Percentiles rank a stretch among this genome's conserved stretches.
phyloP scores from a whole-genome alignment of 2,329 filamentous ascomycete genomes.

The Fusarium temperatum region DNA sequence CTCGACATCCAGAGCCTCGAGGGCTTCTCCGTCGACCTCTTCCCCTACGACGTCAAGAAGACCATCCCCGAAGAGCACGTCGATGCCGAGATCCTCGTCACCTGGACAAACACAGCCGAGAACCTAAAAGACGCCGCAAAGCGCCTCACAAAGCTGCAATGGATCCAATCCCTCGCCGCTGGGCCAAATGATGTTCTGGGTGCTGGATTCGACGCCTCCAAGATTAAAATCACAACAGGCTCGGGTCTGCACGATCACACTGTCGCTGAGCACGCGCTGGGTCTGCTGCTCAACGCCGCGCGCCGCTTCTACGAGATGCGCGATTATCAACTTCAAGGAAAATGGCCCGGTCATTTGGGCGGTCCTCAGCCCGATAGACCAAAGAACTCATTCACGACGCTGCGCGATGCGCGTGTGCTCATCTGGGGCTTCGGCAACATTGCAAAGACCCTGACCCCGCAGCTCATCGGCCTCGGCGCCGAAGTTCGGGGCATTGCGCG shows the following conservation, averaged over 20 bases:
- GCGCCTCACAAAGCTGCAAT: slow-evolving; percentile 65
- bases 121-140: slow-evolving; percentile 67
- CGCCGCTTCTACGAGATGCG: slow-evolving; percentile 70
- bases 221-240: slow-evolving; percentile 66
- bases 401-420: slow-evolving; percentile 65
- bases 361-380: slow-evolving; percentile 68
- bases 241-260: slow-evolving; percentile 71
- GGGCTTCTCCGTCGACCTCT: slow-evolving; percentile 66
- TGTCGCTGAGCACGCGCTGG: slow-evolving; percentile 71
- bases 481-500: slow-evolving; percentile 68
- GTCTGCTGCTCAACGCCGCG: slow-evolving; percentile 63
- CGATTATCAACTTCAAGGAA: slow-evolving; percentile 64
- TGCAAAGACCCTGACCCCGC: slow-evolving; percentile 66
- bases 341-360: slow-evolving; percentile 70
- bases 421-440: slow-evolving; percentile 76
- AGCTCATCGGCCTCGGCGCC: slow-evolving; percentile 64
- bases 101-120: slow-evolving; percentile 66
- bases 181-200: slow-evolving; percentile 71
- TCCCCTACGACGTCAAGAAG: slow-evolving; percentile 66
- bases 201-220: slow-evolving; percentile 65
- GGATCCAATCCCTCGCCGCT: slow-evolving; percentile 74
- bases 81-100: slow-evolving; percentile 69
- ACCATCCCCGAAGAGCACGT: slow-evolving; percentile 64
- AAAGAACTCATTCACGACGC: slow-evolving; percentile 64
- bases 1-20: slow-evolving; percentile 64